These are phyloP conservation scores for Penicillium sp. DNA, from an alignment of 2,329 filamentous ascomycete species.

Conservation along the genomic window DNA sequence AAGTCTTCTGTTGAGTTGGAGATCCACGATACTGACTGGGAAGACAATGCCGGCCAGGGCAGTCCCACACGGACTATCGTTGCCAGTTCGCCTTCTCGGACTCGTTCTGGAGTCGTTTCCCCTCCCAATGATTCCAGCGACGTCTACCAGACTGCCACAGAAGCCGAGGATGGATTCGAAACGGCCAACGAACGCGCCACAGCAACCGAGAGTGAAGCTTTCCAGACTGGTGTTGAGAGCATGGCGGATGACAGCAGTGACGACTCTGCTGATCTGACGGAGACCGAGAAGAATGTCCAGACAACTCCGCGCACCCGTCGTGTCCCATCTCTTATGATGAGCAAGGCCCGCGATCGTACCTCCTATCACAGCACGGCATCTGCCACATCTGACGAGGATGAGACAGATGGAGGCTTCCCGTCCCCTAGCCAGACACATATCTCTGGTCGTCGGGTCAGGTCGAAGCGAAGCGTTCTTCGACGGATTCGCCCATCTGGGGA, in stretches of 20 bases:
- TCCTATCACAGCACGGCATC: conserved; percentile 89
- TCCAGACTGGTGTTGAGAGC: conserved; percentile 87
- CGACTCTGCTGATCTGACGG: conserved; percentile 73
- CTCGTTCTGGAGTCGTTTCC: conserved; percentile 24
- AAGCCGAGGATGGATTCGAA: conserved; percentile 68
- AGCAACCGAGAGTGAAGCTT: conserved; percentile 86
- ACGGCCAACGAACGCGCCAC: conserved; percentile 75
- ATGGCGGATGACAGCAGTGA: conserved; percentile 63
- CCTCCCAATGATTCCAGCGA: conserved; percentile 59
- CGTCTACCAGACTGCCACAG: conserved; percentile 79
- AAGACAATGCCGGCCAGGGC: conserved; percentile 69
- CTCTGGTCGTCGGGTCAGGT: conserved; percentile 70
- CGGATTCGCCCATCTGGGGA: conserved; percentile 57
- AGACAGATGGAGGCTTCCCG: conserved; percentile 65
- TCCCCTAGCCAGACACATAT: conserved; percentile 67
- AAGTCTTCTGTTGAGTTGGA: conserved; percentile 70
- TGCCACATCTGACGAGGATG: conserved; percentile 72
- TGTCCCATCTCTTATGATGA: conserved; percentile 42
- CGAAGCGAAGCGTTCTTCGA: conserved; percentile 65
- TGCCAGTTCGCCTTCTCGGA: conserved; percentile 31
- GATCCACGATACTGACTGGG: conserved; percentile 82
- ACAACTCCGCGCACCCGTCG: conserved; percentile 45
- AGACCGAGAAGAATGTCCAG: conserved; percentile 68
- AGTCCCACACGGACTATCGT: conserved; percentile 56
- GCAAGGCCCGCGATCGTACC: conserved; percentile 58